A percentile compares a stretch with the other conserved stretches of the same genome.
Conservation (phyloP, 257 asterid species). For the Jasminum sambac region DNA sequence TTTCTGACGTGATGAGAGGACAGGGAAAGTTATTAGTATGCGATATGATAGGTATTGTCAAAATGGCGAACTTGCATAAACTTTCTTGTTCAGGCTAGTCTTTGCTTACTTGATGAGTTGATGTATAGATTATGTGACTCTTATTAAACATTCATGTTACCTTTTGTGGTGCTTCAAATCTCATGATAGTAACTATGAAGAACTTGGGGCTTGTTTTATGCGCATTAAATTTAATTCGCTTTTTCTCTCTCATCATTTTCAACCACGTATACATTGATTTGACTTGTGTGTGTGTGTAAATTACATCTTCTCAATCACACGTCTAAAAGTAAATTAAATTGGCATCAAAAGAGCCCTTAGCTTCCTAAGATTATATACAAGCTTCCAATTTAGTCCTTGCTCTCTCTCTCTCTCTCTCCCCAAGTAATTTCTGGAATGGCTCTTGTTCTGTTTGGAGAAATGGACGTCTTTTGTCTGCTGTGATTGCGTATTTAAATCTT, state of each 20-base stretch:
- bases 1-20: background rate
- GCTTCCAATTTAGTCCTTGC: background rate
- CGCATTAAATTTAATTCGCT: no score
- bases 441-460: background rate
- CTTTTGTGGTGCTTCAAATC: background rate
- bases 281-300: no score
- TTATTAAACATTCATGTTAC: background rate
- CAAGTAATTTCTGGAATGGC: background rate
- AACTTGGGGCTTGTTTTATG: no score
- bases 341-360: no score
- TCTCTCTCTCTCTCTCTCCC: no score
- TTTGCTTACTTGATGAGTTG: background rate
- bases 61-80: background rate
- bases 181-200: background rate
- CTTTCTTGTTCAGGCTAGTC: background rate
- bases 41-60: background rate
- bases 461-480: background rate
- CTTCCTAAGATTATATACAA: background rate
- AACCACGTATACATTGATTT: background rate
- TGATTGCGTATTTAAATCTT: slow-evolving; percentile 2
- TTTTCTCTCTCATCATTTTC: no score
- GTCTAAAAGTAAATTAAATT: no score
- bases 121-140: background rate
- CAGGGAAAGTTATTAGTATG: background rate
- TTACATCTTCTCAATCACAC: background rate